phyloP scores from a whole-genome alignment of 306 rosid species.

The Cicer pinnatifidum region DNA sequence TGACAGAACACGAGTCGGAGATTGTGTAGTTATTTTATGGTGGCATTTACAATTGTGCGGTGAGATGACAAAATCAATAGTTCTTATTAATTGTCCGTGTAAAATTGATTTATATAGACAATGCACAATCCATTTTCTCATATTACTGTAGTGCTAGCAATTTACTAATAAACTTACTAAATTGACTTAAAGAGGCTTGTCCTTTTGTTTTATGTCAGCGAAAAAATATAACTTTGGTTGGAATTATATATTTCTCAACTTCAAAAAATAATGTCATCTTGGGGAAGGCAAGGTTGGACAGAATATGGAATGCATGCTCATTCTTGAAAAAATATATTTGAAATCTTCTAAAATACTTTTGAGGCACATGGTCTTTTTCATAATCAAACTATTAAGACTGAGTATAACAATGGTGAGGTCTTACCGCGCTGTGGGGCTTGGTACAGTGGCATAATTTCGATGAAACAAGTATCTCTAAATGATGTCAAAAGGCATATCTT shows the following conservation, averaged over 20 bases:
- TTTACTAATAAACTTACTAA: neutral
- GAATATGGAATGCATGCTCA: neutral
- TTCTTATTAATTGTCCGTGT: no score
- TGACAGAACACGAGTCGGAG: no score
- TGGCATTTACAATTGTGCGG: no score
- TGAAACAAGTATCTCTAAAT: conserved; percentile 85
- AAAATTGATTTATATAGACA: no score
- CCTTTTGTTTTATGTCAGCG: neutral
- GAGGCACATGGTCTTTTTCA: neutral
- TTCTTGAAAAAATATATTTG: conserved; percentile 14
- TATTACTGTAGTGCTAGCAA: no score
- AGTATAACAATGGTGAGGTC: conserved; percentile 16
- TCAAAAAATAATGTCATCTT: neutral
- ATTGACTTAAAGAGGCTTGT: neutral
- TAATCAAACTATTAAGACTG: neutral
- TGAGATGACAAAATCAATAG: no score
- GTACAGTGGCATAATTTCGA: conserved; percentile 71
- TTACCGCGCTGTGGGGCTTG: conserved; percentile 74
- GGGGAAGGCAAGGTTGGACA: neutral
- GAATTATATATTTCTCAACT: conserved; percentile 8
- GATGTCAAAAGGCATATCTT: conserved; percentile 91
- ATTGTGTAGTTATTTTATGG: no score
- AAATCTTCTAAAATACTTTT: neutral
- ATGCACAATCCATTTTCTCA: no score
- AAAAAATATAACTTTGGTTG: neutral